Conservation (phyloP, 805 yeast genomes). For the Pichia thaimueangensis region DNA sequence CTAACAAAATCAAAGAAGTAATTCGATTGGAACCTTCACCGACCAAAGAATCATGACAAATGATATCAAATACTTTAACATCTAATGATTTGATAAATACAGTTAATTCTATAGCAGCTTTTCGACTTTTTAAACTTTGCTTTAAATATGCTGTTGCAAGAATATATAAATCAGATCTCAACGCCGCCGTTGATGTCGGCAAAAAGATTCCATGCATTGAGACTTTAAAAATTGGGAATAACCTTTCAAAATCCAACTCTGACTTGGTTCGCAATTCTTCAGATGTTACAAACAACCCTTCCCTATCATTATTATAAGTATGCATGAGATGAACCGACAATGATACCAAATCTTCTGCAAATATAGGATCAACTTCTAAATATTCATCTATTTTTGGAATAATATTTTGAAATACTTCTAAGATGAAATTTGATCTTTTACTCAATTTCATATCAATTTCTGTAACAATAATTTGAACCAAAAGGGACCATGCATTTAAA, state of each 20-base stretch:
- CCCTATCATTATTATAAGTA: constrained; percentile 44
- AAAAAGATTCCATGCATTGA: constrained; percentile 68
- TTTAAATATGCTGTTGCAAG: constrained; percentile 60
- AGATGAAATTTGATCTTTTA: constrained; percentile 53
- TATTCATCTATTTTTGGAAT: constrained; percentile 74
- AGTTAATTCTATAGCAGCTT: constrained; percentile 40
- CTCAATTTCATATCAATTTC: constrained; percentile 41
- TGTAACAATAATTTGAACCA: constrained; percentile 65
- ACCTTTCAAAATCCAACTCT: constrained; percentile 39
- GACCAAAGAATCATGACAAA: constrained; percentile 72
- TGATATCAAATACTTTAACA: constrained; percentile 47
- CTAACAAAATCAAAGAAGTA: constrained; percentile 70
- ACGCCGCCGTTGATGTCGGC: constrained; percentile 56
- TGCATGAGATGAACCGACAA: constrained; percentile 67
- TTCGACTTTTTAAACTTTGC: constrained; percentile 38
- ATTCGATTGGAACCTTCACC: constrained; percentile 75
- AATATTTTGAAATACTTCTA: constrained; percentile 69
- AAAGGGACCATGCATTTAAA: constrained; percentile 76
- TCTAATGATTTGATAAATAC: constrained; percentile 58
- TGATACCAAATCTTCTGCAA: constrained; percentile 72
- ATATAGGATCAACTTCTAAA: constrained; percentile 55
- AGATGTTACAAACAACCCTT: constrained; percentile 17
- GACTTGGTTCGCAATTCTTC: constrained; percentile 29
- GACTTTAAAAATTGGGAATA: constrained; percentile 65
- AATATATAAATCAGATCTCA: constrained; percentile 77